A percentile compares a stretch with the other conserved stretches of the same genome.
phyloP scores from a whole-genome alignment of 2,329 filamentous ascomycete genomes.

The Trichophyton verrucosum region DNA sequence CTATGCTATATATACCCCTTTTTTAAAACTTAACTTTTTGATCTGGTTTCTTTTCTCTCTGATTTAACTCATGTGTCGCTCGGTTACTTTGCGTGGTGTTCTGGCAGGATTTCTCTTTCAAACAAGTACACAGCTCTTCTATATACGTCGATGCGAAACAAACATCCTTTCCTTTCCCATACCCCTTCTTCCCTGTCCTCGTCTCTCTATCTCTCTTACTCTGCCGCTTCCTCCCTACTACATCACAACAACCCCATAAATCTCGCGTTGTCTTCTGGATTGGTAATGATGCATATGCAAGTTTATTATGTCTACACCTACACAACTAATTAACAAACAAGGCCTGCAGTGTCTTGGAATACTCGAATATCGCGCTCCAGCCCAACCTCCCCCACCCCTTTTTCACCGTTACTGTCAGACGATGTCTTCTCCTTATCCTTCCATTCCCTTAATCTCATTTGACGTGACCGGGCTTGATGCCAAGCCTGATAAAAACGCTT shows the following conservation, averaged over 20 bases:
- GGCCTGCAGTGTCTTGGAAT: background rate
- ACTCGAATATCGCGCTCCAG: background rate
- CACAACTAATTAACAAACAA: background rate
- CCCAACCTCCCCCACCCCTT: background rate
- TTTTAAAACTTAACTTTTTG: background rate
- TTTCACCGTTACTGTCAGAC: background rate
- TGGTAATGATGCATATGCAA: slow-evolving; percentile 1
- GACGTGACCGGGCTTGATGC: background rate
- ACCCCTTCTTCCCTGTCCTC: background rate
- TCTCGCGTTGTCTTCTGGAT: background rate
- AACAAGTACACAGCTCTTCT: background rate
- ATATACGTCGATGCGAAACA: background rate
- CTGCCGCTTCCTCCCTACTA: background rate
- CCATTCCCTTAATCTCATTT: background rate
- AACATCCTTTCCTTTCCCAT: no score
- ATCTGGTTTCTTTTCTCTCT: background rate
- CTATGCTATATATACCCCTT: slow-evolving; percentile 1
- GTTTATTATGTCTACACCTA: background rate
- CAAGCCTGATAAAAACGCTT: background rate
- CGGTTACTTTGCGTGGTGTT: slow-evolving; percentile 1
- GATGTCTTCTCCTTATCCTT: background rate
- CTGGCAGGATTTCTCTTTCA: background rate
- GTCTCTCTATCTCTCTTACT: background rate
- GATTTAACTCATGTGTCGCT: background rate
- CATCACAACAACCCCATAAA: background rate